These are phyloP conservation scores for Strigomonas culicis DNA, from an alignment of 208 protist species.

Conservation along the genomic window DNA sequence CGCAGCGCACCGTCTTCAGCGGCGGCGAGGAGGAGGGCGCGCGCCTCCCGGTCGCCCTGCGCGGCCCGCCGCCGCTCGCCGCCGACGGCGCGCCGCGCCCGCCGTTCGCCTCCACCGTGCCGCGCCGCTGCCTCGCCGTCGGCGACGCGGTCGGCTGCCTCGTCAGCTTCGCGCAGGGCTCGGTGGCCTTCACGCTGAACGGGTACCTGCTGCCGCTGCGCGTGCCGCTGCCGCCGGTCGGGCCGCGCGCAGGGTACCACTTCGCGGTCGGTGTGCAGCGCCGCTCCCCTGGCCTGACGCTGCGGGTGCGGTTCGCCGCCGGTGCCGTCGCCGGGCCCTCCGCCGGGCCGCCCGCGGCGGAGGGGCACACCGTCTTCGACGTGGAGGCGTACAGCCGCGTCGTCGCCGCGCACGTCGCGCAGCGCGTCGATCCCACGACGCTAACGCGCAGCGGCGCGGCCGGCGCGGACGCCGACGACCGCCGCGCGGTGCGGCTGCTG, in stretches of 20 bases:
- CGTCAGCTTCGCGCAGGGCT: constrained; percentile 55
- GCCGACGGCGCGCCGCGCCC: constrained; percentile 9
- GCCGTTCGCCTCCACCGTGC: not conserved
- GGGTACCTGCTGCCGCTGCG: constrained; percentile 27
- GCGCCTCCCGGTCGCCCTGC: constrained; percentile 32
- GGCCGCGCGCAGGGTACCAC: constrained; percentile 26
- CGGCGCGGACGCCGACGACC: not conserved
- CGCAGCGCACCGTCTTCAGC: constrained; percentile 57
- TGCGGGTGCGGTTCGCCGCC: constrained; percentile 43
- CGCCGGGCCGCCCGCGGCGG: not conserved
- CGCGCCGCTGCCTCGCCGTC: constrained; percentile 23
- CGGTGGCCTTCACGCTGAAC: constrained; percentile 71
- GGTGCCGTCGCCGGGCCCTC: constrained; percentile 2
- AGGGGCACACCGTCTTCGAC: not conserved
- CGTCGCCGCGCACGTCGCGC: not conserved
- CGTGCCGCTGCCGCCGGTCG: constrained; percentile 14
- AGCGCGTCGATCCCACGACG: not conserved
- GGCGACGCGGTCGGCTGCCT: constrained; percentile 69
- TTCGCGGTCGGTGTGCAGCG: constrained; percentile 63
- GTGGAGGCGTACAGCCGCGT: constrained; percentile 8
- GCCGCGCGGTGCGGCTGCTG: constrained; percentile 16
- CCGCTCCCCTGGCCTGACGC: constrained; percentile 18
- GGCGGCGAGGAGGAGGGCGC: constrained; percentile 44
- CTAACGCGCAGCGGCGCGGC: not conserved
- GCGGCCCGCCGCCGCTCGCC: constrained; percentile 10